Percentiles rank a stretch among this genome's conserved stretches.
Conservation (phyloP, 768 basidiomycete species). For the Rossbeevera mucosa region DNA sequence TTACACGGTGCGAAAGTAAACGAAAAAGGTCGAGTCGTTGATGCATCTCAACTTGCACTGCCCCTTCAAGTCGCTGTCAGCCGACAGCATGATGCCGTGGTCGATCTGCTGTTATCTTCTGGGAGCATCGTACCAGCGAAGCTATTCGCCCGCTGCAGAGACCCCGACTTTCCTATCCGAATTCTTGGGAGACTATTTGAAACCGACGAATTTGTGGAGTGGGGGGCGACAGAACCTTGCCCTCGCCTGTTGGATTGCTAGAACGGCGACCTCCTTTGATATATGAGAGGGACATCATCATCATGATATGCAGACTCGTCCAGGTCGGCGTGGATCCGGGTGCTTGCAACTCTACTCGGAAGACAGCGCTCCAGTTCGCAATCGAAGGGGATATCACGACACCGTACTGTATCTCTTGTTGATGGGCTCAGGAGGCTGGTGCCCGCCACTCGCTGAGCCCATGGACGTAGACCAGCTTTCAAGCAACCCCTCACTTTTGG, state of each 20-base stretch:
- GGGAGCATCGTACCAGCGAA: slow-evolving; percentile 4
- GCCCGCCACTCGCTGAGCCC: background rate
- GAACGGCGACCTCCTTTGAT: background rate
- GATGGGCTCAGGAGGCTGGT: background rate
- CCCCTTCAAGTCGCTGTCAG: slow-evolving; percentile 9
- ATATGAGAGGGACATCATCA: slow-evolving; percentile 5
- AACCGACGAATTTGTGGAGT: slow-evolving; percentile 7
- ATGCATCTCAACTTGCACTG: background rate
- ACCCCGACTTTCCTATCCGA: slow-evolving; percentile 1
- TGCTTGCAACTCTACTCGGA: background rate
- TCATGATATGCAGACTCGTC: slow-evolving; percentile 6
- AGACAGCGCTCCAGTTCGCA: slow-evolving; percentile 1
- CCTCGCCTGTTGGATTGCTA: background rate
- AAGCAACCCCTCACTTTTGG: background rate
- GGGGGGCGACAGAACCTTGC: slow-evolving; percentile 8
- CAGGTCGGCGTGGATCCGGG: slow-evolving; percentile 1
- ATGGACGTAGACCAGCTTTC: background rate
- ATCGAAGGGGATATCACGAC: slow-evolving; percentile 2
- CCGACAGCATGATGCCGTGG: background rate
- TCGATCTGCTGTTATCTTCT: background rate
- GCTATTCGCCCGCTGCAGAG: background rate
- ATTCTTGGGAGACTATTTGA: slow-evolving; percentile 2
- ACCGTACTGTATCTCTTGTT: background rate
- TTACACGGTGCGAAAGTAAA: slow-evolving; percentile 2
- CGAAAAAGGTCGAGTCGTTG: slow-evolving; percentile 1